Evolutionary conservation across 169 alveolate species (phyloP).

Genomic region (Cryptosporidium muris): DNA sequence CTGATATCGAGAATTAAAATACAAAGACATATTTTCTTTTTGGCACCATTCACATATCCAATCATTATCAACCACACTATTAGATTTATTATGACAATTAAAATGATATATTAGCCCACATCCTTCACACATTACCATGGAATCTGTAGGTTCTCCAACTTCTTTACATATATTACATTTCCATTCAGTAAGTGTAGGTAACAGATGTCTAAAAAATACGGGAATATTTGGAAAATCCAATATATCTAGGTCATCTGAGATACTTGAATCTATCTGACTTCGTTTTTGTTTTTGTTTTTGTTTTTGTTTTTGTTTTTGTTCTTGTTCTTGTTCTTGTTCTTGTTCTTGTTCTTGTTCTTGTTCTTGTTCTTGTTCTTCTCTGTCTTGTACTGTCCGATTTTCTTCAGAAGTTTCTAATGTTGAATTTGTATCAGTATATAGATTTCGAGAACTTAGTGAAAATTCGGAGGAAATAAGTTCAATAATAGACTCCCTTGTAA

Average conservation of each 20-base stretch:
- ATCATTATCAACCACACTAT: constrained; percentile 19
- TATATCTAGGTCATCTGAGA: constrained; percentile 3
- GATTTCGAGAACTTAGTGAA: background rate
- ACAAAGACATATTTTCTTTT: background rate
- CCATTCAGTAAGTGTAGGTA: constrained; percentile 42
- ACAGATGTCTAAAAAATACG: constrained; percentile 50
- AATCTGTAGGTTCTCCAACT: background rate
- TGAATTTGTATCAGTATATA: background rate
- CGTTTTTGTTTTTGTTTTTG: background rate
- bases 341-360: background rate
- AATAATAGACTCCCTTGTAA: constrained; percentile 16
- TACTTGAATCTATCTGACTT: background rate
- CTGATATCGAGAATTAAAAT: constrained; percentile 33
- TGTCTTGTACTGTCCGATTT: background rate
- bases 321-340: background rate
- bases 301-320: background rate
- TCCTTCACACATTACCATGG: constrained; percentile 50
- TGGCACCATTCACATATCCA: constrained; percentile 61
- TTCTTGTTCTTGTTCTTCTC: background rate
- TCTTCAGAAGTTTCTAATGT: constrained; percentile 1
- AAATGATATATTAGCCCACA: constrained; percentile 54
- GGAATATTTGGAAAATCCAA: constrained; percentile 35
- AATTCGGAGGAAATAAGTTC: constrained; percentile 7
- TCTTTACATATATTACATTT: constrained; percentile 40
- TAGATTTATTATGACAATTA: constrained; percentile 11